phyloP scores from a whole-genome alignment of 441 rosid species.

The Erodium moschatum region DNA sequence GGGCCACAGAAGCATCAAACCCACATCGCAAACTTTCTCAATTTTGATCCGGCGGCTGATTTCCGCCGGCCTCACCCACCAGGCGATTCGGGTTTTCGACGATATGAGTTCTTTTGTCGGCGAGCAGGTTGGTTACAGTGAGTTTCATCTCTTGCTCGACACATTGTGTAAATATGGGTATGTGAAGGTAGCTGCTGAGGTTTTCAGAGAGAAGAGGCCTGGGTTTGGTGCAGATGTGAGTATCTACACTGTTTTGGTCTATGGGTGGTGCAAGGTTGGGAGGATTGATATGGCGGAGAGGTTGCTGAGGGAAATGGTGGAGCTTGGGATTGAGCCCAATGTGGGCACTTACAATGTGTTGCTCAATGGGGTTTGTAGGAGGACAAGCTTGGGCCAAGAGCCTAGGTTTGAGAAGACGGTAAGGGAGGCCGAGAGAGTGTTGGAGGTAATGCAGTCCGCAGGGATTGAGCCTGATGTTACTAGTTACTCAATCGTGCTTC shows the following conservation, averaged over 20 bases:
- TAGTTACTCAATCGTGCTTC: slow-evolving; percentile 65
- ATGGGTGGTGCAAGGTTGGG: slow-evolving; percentile 70
- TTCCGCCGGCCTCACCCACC: slow-evolving; percentile 77
- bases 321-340: slow-evolving; percentile 52
- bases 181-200: slow-evolving; percentile 51
- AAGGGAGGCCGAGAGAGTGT: slow-evolving; percentile 56
- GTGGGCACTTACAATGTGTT: slow-evolving; percentile 63
- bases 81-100: slow-evolving; percentile 64
- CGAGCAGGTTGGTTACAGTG: slow-evolving; percentile 12
- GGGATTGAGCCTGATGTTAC: slow-evolving; percentile 76
- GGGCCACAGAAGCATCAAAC: slow-evolving; percentile 35
- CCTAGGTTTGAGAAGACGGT: slow-evolving; percentile 52
- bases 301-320: slow-evolving; percentile 58
- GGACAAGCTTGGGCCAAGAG: slow-evolving; percentile 29
- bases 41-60: slow-evolving; percentile 54
- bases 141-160: slow-evolving; percentile 52
- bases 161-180: slow-evolving; percentile 72
- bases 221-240: slow-evolving; percentile 37
- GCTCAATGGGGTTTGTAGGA: slow-evolving; percentile 72
- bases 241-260: slow-evolving; percentile 54
- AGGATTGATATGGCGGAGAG: slow-evolving; percentile 72
- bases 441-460: slow-evolving; percentile 66
- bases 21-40: slow-evolving; percentile 47
- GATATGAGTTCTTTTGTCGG: slow-evolving; percentile 50
- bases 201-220: slow-evolving; percentile 44